phyloP scores from a whole-genome alignment of 1,139 yeast genomes.

The Geotrichum carabidarum region DNA sequence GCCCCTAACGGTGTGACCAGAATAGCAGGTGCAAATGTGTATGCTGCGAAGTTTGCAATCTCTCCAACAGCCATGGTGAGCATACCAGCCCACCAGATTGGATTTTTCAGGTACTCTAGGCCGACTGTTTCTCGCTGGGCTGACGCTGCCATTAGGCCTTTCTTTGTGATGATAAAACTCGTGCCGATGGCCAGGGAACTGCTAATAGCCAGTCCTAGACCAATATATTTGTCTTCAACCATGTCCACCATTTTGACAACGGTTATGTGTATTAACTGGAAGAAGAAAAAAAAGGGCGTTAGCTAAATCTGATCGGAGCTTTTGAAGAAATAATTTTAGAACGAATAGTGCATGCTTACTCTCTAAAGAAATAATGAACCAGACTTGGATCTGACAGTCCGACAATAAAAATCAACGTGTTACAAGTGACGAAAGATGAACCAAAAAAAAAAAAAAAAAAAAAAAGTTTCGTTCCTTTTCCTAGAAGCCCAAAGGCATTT shows the following conservation, averaged over 20 bases:
- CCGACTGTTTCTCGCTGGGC: slow-evolving; percentile 68
- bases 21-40: slow-evolving; percentile 92
- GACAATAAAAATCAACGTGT: neutral
- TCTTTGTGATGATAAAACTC: slow-evolving; percentile 82
- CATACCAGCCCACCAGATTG: slow-evolving; percentile 96
- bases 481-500: no score
- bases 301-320: no score
- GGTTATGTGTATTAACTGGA: neutral
- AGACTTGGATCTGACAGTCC: neutral
- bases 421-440: neutral
- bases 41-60: slow-evolving; percentile 89
- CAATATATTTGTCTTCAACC: slow-evolving; percentile 77
- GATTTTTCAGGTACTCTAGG: slow-evolving; percentile 70
- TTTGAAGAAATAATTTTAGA: no score
- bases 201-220: slow-evolving; percentile 81
- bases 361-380: no score
- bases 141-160: slow-evolving; percentile 73
- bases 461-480: neutral
- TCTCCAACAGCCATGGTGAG: slow-evolving; percentile 88
- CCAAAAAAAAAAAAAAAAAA: neutral
- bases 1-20: slow-evolving; percentile 92
- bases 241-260: slow-evolving; percentile 18
- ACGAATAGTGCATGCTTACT: no score
- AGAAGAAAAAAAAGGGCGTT: neutral
- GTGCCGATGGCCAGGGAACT: slow-evolving; percentile 88